Evolutionary conservation across 345 rosid species (phyloP).

Genomic region (Euclidium syriacum): DNA sequence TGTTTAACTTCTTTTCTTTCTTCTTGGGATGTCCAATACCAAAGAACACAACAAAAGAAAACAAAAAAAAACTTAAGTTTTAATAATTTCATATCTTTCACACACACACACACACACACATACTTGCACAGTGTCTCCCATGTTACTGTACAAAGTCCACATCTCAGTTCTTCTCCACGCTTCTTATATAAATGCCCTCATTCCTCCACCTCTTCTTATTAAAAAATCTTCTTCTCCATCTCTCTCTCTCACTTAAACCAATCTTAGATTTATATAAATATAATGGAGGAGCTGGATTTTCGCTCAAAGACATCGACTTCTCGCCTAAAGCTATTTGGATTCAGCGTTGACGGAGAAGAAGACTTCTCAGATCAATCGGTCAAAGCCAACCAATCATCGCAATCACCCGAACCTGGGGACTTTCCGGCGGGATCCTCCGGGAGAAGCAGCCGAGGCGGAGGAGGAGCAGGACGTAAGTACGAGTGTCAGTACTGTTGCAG

Average conservation of each 20-base stretch:
- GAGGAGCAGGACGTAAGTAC: slow-evolving; percentile 49
- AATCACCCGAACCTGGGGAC: slow-evolving; percentile 15
- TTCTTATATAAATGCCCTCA: slow-evolving; percentile 34
- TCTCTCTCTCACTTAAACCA: background rate
- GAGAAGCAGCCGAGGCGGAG: slow-evolving; percentile 17
- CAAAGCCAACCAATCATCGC: slow-evolving; percentile 7
- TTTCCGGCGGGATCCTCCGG: slow-evolving; percentile 27
- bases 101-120: slow-evolving; percentile 2
- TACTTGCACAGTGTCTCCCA: slow-evolving; percentile 29
- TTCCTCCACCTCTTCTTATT: slow-evolving; percentile 34
- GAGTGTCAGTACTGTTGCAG: slow-evolving; percentile 81
- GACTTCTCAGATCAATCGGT: slow-evolving; percentile 25
- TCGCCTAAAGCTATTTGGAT: slow-evolving; percentile 83
- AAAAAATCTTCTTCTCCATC: slow-evolving; percentile 13
- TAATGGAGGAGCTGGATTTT: slow-evolving; percentile 54
- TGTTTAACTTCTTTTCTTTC: slow-evolving; percentile 27
- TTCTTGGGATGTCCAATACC: slow-evolving; percentile 52
- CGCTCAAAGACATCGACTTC: slow-evolving; percentile 38
- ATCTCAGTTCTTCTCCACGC: slow-evolving; percentile 22
- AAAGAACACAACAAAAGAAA: slow-evolving; percentile 12
- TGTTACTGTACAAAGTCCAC: slow-evolving; percentile 35
- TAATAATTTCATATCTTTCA: slow-evolving; percentile 12
- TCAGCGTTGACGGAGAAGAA: slow-evolving; percentile 66
- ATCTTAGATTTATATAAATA: background rate
- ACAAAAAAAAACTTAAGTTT: background rate